Evolutionary conservation across 2,329 filamentous ascomycete species (phyloP).

Genomic region (Fusarium euwallaceae): DNA sequence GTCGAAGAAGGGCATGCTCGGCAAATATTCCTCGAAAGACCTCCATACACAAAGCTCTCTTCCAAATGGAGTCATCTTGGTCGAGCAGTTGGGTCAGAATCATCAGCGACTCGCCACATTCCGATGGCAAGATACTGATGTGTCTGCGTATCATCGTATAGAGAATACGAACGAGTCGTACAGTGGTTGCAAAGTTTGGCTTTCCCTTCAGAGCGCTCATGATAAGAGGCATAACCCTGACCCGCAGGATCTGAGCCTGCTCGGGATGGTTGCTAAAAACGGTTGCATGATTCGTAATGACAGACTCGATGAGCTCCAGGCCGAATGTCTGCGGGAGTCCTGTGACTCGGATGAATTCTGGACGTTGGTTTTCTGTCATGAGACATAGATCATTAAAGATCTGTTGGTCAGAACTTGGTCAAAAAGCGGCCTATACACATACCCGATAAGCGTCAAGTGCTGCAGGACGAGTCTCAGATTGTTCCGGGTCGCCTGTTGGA

Average conservation of each 20-base stretch:
- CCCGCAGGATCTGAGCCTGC: slow-evolving; percentile 82
- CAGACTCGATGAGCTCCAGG: slow-evolving; percentile 91
- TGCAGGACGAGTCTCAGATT: slow-evolving; percentile 77
- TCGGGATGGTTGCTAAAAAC: slow-evolving; percentile 85
- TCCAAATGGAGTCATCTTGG: slow-evolving; percentile 87
- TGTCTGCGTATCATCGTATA: slow-evolving; percentile 86
- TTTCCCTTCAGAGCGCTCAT: slow-evolving; percentile 83
- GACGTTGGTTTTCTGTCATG: slow-evolving; percentile 84
- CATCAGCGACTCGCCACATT: slow-evolving; percentile 86
- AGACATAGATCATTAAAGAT: slow-evolving; percentile 93
- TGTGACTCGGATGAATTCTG: slow-evolving; percentile 85
- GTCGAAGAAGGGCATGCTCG: slow-evolving; percentile 81
- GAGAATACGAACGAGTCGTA: slow-evolving; percentile 85
- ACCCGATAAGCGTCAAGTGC: slow-evolving; percentile 88
- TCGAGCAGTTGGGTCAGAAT: slow-evolving; percentile 89
- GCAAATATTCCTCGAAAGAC: slow-evolving; percentile 88
- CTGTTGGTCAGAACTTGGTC: slow-evolving; percentile 53
- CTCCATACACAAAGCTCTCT: slow-evolving; percentile 90
- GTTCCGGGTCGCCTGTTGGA: slow-evolving; percentile 70
- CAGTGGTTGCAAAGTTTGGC: slow-evolving; percentile 83
- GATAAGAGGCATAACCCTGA: slow-evolving; percentile 85
- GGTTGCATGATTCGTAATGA: slow-evolving; percentile 85
- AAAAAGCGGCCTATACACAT: slow-evolving; percentile 17
- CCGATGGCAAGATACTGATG: slow-evolving; percentile 77
- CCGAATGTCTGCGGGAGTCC: slow-evolving; percentile 85